These are phyloP conservation scores for Fusarium brevicatenulatum DNA, from an alignment of 2,329 filamentous ascomycete genomes.

Conservation along the genomic window DNA sequence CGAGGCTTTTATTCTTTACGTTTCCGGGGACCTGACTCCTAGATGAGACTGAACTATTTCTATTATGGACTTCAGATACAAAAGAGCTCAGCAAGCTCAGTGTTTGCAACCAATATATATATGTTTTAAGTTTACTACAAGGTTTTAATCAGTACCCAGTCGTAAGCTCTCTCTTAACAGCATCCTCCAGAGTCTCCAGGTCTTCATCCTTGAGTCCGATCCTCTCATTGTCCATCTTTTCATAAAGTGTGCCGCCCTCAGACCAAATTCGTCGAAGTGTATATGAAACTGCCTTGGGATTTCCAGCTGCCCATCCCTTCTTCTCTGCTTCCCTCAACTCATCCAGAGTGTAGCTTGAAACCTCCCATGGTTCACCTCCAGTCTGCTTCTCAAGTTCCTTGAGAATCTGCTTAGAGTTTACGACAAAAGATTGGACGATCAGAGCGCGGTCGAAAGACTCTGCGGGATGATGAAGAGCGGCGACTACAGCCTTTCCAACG, in stretches of 20 bases:
- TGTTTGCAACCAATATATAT: rapidly evolving
- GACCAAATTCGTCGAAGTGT: slow-evolving; percentile 78
- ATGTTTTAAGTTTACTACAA: too few relatives aligned
- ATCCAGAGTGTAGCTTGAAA: slow-evolving; percentile 54
- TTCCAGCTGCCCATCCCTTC: slow-evolving; percentile 64
- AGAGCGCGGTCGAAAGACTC: slow-evolving; percentile 65
- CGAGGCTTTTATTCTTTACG: not conserved
- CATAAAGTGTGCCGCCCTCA: slow-evolving; percentile 76
- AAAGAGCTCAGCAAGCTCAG: too few relatives aligned
- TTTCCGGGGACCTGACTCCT: not conserved
- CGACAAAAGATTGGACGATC: slow-evolving; percentile 77
- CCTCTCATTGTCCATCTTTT: slow-evolving; percentile 71
- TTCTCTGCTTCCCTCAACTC: slow-evolving; percentile 66
- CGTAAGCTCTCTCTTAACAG: slow-evolving; percentile 15
- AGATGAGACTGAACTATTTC: not conserved
- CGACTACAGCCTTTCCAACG: slow-evolving; percentile 73
- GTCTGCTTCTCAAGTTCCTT: slow-evolving; percentile 76
- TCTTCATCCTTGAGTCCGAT: slow-evolving; percentile 62
- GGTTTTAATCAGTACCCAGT: slow-evolving; percentile 18
- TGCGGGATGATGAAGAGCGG: slow-evolving; percentile 67
- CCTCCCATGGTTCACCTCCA: slow-evolving; percentile 57
- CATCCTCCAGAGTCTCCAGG: slow-evolving; percentile 60
- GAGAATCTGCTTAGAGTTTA: slow-evolving; percentile 69
- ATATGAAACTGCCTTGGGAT: slow-evolving; percentile 62
- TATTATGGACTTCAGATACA: not conserved